Conservation (phyloP, 108 stramenopile genomes). For the Cyclotella kingstonii region DNA sequence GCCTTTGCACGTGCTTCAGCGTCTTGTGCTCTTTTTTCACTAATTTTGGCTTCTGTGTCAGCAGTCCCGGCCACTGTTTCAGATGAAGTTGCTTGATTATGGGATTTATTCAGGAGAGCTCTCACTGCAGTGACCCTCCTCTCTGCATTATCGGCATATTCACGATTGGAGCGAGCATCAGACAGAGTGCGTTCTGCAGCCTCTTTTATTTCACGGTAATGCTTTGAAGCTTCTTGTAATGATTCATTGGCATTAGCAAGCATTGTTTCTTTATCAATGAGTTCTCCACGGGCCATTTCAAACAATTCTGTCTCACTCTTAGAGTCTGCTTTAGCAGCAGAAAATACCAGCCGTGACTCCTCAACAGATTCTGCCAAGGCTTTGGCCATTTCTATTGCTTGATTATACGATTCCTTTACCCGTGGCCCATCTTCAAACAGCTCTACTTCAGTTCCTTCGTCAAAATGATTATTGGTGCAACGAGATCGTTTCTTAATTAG, state of each 20-base stretch:
- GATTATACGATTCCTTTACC: constrained; percentile 45
- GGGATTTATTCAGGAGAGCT: constrained; percentile 50
- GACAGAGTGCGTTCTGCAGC: constrained; percentile 57
- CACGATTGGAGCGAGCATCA: constrained; percentile 59
- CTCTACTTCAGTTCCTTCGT: constrained; percentile 46
- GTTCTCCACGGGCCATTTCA: constrained; percentile 45
- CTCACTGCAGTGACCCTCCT: constrained; percentile 51
- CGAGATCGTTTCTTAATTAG: constrained; percentile 25
- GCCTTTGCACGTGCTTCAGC: constrained; percentile 65
- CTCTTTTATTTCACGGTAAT: constrained; percentile 45
- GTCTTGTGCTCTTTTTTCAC: constrained; percentile 73
- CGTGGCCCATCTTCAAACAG: constrained; percentile 34
- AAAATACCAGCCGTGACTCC: constrained; percentile 38
- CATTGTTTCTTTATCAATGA: constrained; percentile 46
- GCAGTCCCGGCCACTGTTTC: constrained; percentile 80
- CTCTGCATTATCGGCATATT: constrained; percentile 61
- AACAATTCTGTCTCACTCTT: constrained; percentile 56
- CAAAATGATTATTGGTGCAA: constrained; percentile 4
- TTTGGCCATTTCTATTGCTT: constrained; percentile 61
- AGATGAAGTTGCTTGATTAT: constrained; percentile 52
- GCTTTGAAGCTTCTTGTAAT: constrained; percentile 43
- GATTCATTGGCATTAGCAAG: constrained; percentile 54
- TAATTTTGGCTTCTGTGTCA: constrained; percentile 76
- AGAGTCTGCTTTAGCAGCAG: constrained; percentile 51
- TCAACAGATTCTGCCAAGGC: constrained; percentile 65